A percentile compares a stretch with the other conserved stretches of the same genome.
Conservation (phyloP, 768 basidiomycete species). For the Macrolepiota fuliginosa region DNA sequence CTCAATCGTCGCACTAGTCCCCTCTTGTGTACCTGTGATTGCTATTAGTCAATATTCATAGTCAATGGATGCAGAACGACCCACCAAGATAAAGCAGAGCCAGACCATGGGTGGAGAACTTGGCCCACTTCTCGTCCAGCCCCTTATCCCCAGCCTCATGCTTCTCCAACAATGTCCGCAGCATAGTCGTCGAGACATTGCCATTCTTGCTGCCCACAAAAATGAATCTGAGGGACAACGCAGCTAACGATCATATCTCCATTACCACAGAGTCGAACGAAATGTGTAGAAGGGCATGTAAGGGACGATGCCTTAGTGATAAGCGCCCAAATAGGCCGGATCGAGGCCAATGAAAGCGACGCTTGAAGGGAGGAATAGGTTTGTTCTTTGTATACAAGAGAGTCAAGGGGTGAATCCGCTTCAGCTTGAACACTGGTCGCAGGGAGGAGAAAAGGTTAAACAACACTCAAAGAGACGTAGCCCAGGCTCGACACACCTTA, state of each 20-base stretch:
- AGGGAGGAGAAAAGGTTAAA: slow-evolving; percentile 36
- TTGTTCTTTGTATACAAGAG: slow-evolving; percentile 89
- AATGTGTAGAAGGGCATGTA: slow-evolving; percentile 76
- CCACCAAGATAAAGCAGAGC: slow-evolving; percentile 89
- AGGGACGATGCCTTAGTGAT: slow-evolving; percentile 78
- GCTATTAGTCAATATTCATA: not conserved
- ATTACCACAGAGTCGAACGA: slow-evolving; percentile 80
- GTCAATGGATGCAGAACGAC: slow-evolving; percentile 17
- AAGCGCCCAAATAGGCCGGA: slow-evolving; percentile 92
- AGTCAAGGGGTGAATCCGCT: slow-evolving; percentile 87
- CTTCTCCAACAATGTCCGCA: slow-evolving; percentile 89
- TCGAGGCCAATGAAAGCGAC: slow-evolving; percentile 91
- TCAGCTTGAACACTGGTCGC: slow-evolving; percentile 88
- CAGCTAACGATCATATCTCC: slow-evolving; percentile 85
- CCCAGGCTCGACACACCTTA: slow-evolving; percentile 52
- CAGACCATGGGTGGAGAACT: slow-evolving; percentile 86
- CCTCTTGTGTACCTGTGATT: slow-evolving; percentile 79
- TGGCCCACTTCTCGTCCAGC: slow-evolving; percentile 90
- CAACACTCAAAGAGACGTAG: not conserved
- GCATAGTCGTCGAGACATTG: slow-evolving; percentile 79
- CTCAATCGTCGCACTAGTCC: slow-evolving; percentile 89
- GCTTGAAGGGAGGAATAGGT: slow-evolving; percentile 76
- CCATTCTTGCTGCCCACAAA: too few species aligned
- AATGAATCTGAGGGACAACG: slow-evolving; percentile 89
- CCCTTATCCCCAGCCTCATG: slow-evolving; percentile 60